These are phyloP conservation scores for Pachysolen tannophilus DNA, from an alignment of 805 yeast species.

Conservation along the genomic window DNA sequence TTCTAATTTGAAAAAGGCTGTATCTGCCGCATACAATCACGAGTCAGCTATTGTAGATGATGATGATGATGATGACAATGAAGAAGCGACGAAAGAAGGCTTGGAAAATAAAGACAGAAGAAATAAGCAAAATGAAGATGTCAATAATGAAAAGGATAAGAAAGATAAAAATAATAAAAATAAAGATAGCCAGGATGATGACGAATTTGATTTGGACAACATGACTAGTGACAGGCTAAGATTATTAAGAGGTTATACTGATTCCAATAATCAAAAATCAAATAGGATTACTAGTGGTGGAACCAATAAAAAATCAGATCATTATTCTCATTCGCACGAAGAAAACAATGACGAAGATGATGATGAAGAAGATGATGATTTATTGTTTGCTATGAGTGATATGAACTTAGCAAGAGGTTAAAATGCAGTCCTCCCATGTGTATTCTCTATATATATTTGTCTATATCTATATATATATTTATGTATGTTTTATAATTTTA, in stretches of 20 bases:
- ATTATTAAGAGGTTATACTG: slow-evolving; percentile 2
- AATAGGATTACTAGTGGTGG: slow-evolving; percentile 5
- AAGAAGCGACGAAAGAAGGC: slow-evolving; percentile 3
- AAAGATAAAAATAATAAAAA: slow-evolving; percentile 16
- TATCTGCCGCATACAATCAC: not conserved
- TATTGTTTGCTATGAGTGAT: slow-evolving; percentile 67
- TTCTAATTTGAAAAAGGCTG: not conserved
- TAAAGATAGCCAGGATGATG: slow-evolving; percentile 24
- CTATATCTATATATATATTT: too few relatives aligned
- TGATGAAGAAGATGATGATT: slow-evolving; percentile 59
- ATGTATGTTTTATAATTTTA: too few relatives aligned
- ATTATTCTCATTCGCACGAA: not conserved
- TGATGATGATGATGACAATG: not conserved
- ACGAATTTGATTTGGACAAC: slow-evolving; percentile 16
- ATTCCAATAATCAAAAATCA: slow-evolving; percentile 1
- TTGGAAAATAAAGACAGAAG: slow-evolving; percentile 22
- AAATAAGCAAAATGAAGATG: not conserved
- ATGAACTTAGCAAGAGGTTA: too few relatives aligned
- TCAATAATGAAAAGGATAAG: not conserved
- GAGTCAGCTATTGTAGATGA: not conserved
- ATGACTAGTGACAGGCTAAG: slow-evolving; percentile 1
- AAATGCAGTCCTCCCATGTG: too few relatives aligned
- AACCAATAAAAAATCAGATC: slow-evolving; percentile 3
- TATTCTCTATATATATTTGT: too few relatives aligned
- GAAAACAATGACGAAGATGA: too few relatives aligned